Conservation (phyloP, 768 basidiomycete species). For the Pholiota molesta region DNA sequence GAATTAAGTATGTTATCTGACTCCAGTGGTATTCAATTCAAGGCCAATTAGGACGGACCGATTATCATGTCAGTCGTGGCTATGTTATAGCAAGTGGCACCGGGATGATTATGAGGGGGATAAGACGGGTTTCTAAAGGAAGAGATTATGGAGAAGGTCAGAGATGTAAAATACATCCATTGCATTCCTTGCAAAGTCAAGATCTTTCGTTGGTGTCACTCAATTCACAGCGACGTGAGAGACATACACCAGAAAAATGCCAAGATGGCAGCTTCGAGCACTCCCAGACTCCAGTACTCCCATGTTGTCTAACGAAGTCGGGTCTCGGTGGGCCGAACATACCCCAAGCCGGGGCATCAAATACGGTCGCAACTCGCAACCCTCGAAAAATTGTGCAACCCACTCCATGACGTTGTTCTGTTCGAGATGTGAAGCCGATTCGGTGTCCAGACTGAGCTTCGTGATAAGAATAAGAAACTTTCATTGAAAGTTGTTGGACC, state of each 20-base stretch:
- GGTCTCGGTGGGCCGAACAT: no score
- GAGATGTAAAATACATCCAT: not conserved
- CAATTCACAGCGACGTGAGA: not conserved
- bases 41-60: not conserved
- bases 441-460: not conserved
- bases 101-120: not conserved
- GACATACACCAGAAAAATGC: not conserved
- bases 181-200: not conserved
- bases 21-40: not conserved
- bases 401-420: not conserved
- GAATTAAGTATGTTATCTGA: not conserved
- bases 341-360: no score
- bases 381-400: no score
- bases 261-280: not conserved
- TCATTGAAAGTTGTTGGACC: no score
- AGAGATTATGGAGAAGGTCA: not conserved
- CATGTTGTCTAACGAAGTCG: no score
- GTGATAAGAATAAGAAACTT: not conserved
- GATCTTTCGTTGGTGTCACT: not conserved
- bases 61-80: not conserved
- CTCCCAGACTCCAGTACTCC: no score
- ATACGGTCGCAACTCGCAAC: no score
- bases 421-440: not conserved
- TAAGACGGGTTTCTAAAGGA: not conserved
- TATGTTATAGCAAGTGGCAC: not conserved